Evolutionary conservation across 2,329 filamentous ascomycete species (phyloP), one percentile per base, ranked within the genome.

Genomic region (Xenoacremonium recifei): DNA sequence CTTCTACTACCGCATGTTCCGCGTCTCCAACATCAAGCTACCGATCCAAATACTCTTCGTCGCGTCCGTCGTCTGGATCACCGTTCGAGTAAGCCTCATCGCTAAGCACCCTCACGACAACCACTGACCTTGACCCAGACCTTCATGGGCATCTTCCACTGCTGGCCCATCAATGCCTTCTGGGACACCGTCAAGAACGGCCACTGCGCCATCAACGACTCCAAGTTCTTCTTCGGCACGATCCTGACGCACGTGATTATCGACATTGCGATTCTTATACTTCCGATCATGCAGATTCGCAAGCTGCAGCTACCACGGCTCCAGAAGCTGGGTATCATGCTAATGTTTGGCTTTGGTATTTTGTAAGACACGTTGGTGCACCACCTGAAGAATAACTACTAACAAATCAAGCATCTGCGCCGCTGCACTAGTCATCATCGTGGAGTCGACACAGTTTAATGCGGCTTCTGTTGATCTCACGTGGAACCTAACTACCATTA

Each of bases 181-280:
- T 65, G 60, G 61, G 47, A 55, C 16, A 37, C 42, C 5, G 44
- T 50, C 16, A 51, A 51, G 10, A 15, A 13, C 2, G 6, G 3
- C 16, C 21, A 33, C 2, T 54, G 53, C 39, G 37, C 21, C 19
- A 53, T 58, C 15, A 44, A 64, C 30, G 58, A 59, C n/a, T 49
- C 51, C 4, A 60, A 55, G 21, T 65, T 63, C 49, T 63, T 64
- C 43, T 59, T 64, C 29, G 61, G 62, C 7, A 63, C 60, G 1
- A 52, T 62, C 4, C 21, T 63, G 2, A 50, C 52, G 0, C 64
- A 67, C 25, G 44, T 62, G 3, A 17, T 61, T 2, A 49, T 66
- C 11, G 64, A 67, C 5, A 25, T 66, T 3, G 44, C 37, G 10
- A 63, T 66, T 12, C 37, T 67, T 4, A 42, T 48, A 1, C 44